Conservation (phyloP, 129 eudicot genomes). For the Tagetes erecta region DNA sequence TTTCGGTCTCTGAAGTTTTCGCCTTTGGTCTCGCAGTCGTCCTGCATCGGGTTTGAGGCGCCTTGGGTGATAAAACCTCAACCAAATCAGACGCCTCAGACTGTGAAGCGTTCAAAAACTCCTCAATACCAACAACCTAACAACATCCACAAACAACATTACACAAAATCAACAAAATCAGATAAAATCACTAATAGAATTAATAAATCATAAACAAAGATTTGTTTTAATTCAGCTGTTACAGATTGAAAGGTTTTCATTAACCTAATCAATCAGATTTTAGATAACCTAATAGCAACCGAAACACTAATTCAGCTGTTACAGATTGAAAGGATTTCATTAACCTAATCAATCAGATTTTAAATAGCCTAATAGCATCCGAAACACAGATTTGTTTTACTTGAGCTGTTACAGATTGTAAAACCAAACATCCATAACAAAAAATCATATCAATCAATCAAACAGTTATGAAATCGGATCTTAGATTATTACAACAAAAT, state of each 20-base stretch:
- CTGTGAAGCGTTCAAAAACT: conserved; percentile 27
- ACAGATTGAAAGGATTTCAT: no score
- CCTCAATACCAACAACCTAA: conserved; percentile 79
- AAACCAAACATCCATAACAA: no score
- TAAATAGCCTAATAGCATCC: no score
- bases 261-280: no score
- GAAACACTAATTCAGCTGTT: no score
- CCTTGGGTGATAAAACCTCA: conserved; percentile 29
- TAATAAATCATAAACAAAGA: no score
- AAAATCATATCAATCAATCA: not conserved
- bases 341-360: no score
- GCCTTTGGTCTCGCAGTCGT: conserved; percentile 37
- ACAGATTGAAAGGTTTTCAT: no score
- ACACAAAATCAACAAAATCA: not conserved
- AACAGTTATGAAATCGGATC: not conserved
- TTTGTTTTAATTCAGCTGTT: no score
- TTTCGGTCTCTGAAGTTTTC: conserved; percentile 21
- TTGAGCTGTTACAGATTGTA: no score
- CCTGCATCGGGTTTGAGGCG: conserved; percentile 40
- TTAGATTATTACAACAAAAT: not conserved
- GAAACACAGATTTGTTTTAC: not conserved
- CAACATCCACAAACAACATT: not conserved
- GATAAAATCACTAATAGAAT: not conserved
- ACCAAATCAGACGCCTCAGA: conserved; percentile 34
- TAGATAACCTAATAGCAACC: no score